Evolutionary conservation across 2,329 filamentous ascomycete genomes (phyloP), one percentile per base, ranked within the genome.

Genomic region (Colletotrichum ledebouriae): DNA sequence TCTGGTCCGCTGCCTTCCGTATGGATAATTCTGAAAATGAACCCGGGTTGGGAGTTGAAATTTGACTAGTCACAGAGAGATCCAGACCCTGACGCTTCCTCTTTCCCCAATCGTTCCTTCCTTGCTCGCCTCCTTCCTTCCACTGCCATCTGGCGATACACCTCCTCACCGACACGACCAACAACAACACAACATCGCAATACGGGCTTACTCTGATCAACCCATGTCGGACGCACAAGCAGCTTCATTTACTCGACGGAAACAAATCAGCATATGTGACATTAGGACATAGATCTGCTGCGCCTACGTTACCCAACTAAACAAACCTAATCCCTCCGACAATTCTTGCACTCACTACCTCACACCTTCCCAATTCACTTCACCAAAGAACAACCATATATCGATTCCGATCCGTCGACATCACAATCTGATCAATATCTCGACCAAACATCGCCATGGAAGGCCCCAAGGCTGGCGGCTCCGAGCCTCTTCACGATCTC

Each of bases 21-120:
- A 49, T 50, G 12, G 42, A 49, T 59, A 50, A 39, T 59, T 50
- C 44, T 50, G 44, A n/a, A 39, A 33, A 34, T 39, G 29, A 50
- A 10, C 17, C 57, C 57, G 29, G 42, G 25, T 50, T 47, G 44
- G 57, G 49, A 59, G 44, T 33, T 34, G 33, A 44, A 12, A 13
- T 9, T 37, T 37, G 44, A 37, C 33, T 13, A 3, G 44, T 59
- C 57, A 17, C 25, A 59, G 44, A 39, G 33, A 59, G 37, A 12
- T n/a, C 22, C 44, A 11, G 33, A 44, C 34, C n/a, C 49, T 22
- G 29, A n/a, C 17, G 33, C 50, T 37, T 33, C 53, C 37, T 42
- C 2, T 6, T 33, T 12, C 29, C 42, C 20, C 33, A n/a, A 49
- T 42, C 42, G 2, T 17, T 37, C 11, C 33, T 37, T 55, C 33